A percentile compares a stretch with the other conserved stretches of the same genome.
Conservation (phyloP, 805 yeast species). For the Suhomyces xylopsoci region DNA sequence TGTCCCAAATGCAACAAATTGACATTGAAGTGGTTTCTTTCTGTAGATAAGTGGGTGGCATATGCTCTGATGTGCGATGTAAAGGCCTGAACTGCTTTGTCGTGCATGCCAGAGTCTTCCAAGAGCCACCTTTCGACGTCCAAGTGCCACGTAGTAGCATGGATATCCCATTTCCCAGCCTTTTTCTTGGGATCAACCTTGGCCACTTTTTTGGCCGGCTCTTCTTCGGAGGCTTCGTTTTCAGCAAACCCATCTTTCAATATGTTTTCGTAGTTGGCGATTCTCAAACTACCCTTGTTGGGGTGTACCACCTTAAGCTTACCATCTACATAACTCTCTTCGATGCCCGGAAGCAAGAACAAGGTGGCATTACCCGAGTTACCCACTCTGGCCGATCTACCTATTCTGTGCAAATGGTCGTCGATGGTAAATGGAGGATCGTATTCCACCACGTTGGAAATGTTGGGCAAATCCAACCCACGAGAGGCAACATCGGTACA, state of each 20-base stretch:
- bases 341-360: slow-evolving; percentile 84
- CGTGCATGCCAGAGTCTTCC: slow-evolving; percentile 59
- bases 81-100: slow-evolving; percentile 75
- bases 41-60: slow-evolving; percentile 85
- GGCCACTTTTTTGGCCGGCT: slow-evolving; percentile 26
- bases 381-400: slow-evolving; percentile 99
- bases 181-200: slow-evolving; percentile 36
- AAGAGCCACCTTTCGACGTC: slow-evolving; percentile 85
- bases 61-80: slow-evolving; percentile 91
- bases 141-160: slow-evolving; percentile 95
- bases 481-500: slow-evolving; percentile 98
- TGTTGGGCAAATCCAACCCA: slow-evolving; percentile 88
- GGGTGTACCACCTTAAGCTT: slow-evolving; percentile 40
- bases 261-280: slow-evolving; percentile 32
- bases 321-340: slow-evolving; percentile 75
- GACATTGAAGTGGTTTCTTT: slow-evolving; percentile 77
- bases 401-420: slow-evolving; percentile 94
- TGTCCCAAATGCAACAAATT: slow-evolving; percentile 89
- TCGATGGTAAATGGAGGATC: slow-evolving; percentile 95
- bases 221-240: slow-evolving; percentile 33
- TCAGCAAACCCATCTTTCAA: slow-evolving; percentile 37
- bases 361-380: slow-evolving; percentile 71
- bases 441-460: slow-evolving; percentile 82
- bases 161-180: slow-evolving; percentile 76
- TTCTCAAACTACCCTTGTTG: slow-evolving; percentile 30